These are phyloP conservation scores for Arabidopsis hybrid DNA, from an alignment of 441 rosid genomes.

Conservation along the genomic window DNA sequence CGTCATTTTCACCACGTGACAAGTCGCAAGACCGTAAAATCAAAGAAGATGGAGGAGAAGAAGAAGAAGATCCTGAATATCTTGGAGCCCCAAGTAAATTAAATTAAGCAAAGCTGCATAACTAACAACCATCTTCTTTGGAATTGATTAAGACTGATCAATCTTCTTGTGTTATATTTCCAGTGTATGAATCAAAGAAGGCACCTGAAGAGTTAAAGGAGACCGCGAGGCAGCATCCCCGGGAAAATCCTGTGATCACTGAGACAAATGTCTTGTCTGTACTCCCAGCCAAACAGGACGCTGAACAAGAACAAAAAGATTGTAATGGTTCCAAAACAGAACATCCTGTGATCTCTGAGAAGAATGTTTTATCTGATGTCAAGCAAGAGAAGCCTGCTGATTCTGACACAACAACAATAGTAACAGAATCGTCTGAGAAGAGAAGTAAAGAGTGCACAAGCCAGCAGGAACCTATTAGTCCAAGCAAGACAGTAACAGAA, in stretches of 20 bases:
- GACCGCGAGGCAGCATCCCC: slow-evolving; percentile 69
- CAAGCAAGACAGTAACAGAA: slow-evolving; percentile 50
- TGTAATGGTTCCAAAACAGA: slow-evolving; percentile 42
- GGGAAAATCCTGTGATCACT: slow-evolving; percentile 56
- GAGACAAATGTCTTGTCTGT: slow-evolving; percentile 58
- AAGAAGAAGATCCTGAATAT: slow-evolving; percentile 61
- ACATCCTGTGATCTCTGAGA: slow-evolving; percentile 42
- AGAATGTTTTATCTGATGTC: slow-evolving; percentile 39
- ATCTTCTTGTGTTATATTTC: slow-evolving; percentile 13
- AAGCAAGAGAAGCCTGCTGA: slow-evolving; percentile 33
- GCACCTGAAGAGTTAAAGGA: slow-evolving; percentile 72
- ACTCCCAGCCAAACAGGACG: slow-evolving; percentile 37
- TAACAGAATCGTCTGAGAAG: slow-evolving; percentile 42
- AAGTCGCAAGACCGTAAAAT: slow-evolving; percentile 43
- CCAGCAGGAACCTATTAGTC: slow-evolving; percentile 32
- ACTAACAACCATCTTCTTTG: neutral
- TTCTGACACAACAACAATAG: slow-evolving; percentile 35
- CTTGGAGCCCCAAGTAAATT: slow-evolving; percentile 73
- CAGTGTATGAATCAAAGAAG: slow-evolving; percentile 93
- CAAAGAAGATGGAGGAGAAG: slow-evolving; percentile 48
- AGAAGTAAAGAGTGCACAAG: slow-evolving; percentile 51
- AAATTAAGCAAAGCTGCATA: neutral
- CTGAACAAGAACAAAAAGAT: slow-evolving; percentile 34
- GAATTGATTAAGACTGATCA: neutral
- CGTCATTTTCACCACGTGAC: slow-evolving; percentile 50